phyloP scores from a whole-genome alignment of 2,329 filamentous ascomycete genomes.

The Juglanconis sp. region DNA sequence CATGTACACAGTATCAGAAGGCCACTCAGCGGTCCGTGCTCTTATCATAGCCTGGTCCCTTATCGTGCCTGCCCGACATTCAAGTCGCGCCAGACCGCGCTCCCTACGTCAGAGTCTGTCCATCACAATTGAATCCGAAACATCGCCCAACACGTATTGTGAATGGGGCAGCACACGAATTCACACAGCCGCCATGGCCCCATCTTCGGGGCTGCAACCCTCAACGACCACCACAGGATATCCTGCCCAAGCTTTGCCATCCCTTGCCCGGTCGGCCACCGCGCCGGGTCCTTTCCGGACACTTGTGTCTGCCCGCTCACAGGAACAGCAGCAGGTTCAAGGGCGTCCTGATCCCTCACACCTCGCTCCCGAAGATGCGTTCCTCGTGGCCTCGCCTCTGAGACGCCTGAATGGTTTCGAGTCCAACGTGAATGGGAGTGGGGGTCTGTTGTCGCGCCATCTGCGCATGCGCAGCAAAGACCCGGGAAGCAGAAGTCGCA shows the following conservation, averaged over 20 bases:
- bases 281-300: conserved; percentile 30
- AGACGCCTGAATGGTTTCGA: conserved; percentile 46
- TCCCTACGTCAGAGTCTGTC: background rate
- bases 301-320: background rate
- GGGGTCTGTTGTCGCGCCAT: conserved; percentile 35
- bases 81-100: too few species aligned
- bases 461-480: conserved; percentile 45
- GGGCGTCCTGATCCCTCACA: conserved; percentile 59
- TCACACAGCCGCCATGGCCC: conserved; percentile 25
- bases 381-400: conserved; percentile 61
- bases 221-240: conserved; percentile 3
- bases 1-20: too few species aligned
- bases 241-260: too few species aligned
- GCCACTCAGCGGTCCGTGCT: too few species aligned
- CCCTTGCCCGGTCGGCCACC: conserved; percentile 35
- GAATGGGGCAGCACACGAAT: conserved; percentile 12
- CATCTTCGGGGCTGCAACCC: conserved; percentile 28
- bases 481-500: conserved; percentile 58
- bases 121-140: background rate
- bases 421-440: background rate
- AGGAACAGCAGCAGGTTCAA: background rate
- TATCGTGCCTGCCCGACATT: too few species aligned
- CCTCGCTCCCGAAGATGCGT: conserved; percentile 82
- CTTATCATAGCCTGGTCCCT: too few species aligned
- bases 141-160: background rate